phyloP scores from a whole-genome alignment of 164 flowering plant species.

The Liriodendron chinense region DNA sequence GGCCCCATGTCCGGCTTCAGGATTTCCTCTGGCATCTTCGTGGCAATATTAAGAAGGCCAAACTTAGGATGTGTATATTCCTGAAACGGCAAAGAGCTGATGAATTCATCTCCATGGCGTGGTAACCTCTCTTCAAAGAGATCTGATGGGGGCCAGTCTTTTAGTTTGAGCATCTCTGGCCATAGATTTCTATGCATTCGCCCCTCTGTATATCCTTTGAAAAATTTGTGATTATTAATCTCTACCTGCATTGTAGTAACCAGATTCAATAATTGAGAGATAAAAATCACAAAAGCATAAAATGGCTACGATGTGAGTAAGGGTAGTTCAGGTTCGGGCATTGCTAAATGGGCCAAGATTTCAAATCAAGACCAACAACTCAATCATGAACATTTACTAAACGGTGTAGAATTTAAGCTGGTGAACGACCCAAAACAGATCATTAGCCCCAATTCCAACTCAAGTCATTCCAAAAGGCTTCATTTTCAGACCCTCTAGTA shows the following conservation, averaged over 20 bases:
- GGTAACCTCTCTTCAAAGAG: conserved; percentile 78
- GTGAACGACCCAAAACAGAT: too few species aligned
- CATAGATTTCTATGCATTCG: conserved; percentile 53
- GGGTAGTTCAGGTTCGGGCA: too few species aligned
- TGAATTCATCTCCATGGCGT: conserved; percentile 84
- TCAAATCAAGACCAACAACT: too few species aligned
- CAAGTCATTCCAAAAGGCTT: too few species aligned
- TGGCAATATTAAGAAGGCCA: conserved; percentile 77
- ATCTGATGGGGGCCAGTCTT: conserved; percentile 94
- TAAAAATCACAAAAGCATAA: too few species aligned
- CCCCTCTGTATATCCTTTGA: conserved; percentile 70
- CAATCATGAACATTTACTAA: too few species aligned
- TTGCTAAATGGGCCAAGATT: too few species aligned
- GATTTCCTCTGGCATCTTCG: conserved; percentile 51
- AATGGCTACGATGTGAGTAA: too few species aligned
- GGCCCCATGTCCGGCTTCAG: conserved; percentile 94
- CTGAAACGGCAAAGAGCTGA: conserved; percentile 71
- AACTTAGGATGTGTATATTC: conserved; percentile 64
- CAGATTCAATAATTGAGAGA: too few species aligned
- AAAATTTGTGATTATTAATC: conserved; percentile 56
- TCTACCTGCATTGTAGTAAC: conserved; percentile 50
- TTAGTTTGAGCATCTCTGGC: conserved; percentile 95
- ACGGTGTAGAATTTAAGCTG: too few species aligned
- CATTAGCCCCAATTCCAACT: too few species aligned
- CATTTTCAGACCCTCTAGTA: too few species aligned